phyloP scores from a whole-genome alignment of 495 filamentous ascomycete genomes.

The Aspergillus carlsbadensis region DNA sequence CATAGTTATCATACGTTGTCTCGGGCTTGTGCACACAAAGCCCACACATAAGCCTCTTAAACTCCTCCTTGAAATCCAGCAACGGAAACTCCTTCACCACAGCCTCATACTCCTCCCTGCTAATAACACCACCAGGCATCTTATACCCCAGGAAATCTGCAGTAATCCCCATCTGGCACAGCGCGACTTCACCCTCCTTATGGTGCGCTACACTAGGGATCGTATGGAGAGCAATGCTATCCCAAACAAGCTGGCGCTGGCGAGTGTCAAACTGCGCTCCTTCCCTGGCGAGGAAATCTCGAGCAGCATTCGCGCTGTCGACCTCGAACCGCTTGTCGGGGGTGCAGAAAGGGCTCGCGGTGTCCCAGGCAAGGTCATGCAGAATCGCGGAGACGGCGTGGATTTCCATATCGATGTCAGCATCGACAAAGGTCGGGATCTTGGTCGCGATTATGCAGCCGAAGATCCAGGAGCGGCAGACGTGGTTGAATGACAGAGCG shows the following conservation, averaged over 20 bases:
- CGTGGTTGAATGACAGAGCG: background rate
- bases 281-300: background rate
- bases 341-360: background rate
- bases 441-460: background rate
- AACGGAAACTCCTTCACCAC: background rate
- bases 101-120: background rate
- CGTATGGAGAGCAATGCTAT: conserved; percentile 4
- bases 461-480: background rate
- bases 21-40: conserved; percentile 6
- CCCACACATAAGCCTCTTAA: conserved; percentile 4
- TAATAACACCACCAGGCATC: background rate
- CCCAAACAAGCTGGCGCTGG: background rate
- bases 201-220: background rate
- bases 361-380: conserved; percentile 2
- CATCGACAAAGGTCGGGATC: background rate
- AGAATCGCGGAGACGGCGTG: conserved; percentile 3
- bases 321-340: conserved; percentile 7
- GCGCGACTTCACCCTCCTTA: background rate
- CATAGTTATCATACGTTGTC: conserved; percentile 9
- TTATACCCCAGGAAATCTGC: conserved; percentile 1
- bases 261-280: background rate
- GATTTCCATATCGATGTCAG: background rate
- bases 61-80: background rate
- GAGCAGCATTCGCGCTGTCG: conserved; percentile 1
- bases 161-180: background rate